phyloP scores from a whole-genome alignment of 2,329 filamentous ascomycete genomes.

The Aspergillus fumigatiaffinis region DNA sequence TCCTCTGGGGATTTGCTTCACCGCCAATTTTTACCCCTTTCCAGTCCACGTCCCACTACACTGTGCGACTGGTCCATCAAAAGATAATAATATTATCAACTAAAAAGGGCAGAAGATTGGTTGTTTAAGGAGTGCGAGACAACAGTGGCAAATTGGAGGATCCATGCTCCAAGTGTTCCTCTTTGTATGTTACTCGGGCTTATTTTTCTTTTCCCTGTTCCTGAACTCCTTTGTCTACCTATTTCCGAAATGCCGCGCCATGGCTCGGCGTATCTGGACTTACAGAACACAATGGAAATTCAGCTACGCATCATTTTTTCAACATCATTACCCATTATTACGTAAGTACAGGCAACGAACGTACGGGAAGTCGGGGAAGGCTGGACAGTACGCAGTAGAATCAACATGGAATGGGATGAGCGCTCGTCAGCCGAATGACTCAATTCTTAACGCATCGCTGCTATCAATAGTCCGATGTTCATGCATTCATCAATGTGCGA shows the following conservation, averaged over 20 bases:
- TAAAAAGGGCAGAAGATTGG: neutral
- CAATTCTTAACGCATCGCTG: neutral
- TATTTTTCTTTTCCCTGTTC: neutral
- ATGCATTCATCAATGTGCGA: neutral
- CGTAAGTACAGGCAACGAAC: conserved; percentile 3
- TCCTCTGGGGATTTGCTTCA: neutral
- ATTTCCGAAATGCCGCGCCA: neutral
- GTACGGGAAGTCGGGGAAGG: neutral
- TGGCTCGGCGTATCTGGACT: neutral
- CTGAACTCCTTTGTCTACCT: neutral
- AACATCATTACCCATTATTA: conserved; percentile 5
- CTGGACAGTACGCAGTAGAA: neutral
- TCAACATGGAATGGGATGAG: neutral
- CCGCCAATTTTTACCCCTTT: neutral
- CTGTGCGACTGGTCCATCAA: neutral
- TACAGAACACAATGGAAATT: neutral
- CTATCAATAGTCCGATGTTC: neutral
- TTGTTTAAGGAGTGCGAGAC: neutral
- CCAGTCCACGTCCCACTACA: neutral
- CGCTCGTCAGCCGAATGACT: conserved; percentile 2
- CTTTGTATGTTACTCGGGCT: neutral
- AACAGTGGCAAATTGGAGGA: neutral
- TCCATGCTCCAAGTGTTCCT: neutral
- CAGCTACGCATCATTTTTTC: neutral
- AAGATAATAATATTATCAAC: neutral